Evolutionary conservation across 345 rosid genomes (phyloP).

Genomic region (Linum trigynum): DNA sequence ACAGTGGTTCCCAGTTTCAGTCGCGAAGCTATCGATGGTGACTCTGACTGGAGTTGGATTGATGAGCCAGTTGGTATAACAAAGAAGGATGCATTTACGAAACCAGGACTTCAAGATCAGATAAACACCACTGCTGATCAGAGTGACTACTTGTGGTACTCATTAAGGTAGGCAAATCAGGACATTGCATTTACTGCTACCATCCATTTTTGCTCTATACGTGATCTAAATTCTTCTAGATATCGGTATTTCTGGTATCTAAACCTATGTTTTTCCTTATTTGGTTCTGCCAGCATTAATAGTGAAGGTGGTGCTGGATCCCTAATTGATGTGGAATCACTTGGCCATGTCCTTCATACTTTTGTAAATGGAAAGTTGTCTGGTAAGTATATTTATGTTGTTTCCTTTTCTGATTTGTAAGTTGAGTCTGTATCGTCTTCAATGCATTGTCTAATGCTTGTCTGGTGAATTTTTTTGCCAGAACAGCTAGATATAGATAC

Average conservation of each 20-base stretch:
- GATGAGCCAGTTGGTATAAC: slow-evolving; percentile 81
- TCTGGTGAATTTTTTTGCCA: too few relatives aligned
- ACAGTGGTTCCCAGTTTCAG: slow-evolving; percentile 41
- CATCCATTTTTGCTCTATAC: not conserved
- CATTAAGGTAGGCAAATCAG: slow-evolving; percentile 44
- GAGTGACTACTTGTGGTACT: slow-evolving; percentile 93
- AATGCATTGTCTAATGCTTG: too few relatives aligned
- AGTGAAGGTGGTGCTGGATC: slow-evolving; percentile 58
- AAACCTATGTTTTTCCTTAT: not conserved
- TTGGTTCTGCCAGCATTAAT: slow-evolving; percentile 31
- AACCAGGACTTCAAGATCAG: slow-evolving; percentile 73
- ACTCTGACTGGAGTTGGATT: slow-evolving; percentile 66
- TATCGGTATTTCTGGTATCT: not conserved
- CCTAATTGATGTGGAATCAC: slow-evolving; percentile 66
- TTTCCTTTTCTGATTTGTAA: too few relatives aligned
- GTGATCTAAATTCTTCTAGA: not conserved
- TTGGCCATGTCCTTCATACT: slow-evolving; percentile 77
- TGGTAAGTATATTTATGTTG: slow-evolving; percentile 29
- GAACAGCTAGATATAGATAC: too few relatives aligned
- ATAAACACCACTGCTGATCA: slow-evolving; percentile 76
- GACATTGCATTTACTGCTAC: not conserved
- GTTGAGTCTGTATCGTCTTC: too few relatives aligned
- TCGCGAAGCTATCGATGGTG: slow-evolving; percentile 33
- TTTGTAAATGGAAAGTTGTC: slow-evolving; percentile 71
- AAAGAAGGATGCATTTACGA: slow-evolving; percentile 45